A percentile compares a stretch with the other conserved stretches of the same genome.
phyloP scores from a whole-genome alignment of 345 rosid species.

The Melaleuca quinquenervia region DNA sequence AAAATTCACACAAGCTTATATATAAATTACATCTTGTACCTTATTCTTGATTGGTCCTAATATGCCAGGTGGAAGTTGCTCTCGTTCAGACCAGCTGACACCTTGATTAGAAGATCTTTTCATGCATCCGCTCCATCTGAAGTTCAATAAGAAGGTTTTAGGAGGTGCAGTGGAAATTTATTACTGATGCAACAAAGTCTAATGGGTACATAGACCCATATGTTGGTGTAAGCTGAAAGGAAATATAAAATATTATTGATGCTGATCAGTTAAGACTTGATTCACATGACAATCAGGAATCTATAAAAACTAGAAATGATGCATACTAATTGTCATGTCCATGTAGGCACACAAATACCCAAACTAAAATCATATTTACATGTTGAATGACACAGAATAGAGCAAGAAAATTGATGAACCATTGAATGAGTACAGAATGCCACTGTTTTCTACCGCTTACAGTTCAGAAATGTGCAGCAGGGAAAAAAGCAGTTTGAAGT shows the following conservation, averaged over 20 bases:
- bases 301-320: background rate
- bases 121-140: slow-evolving; percentile 96
- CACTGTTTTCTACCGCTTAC: background rate
- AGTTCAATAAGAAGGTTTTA: background rate
- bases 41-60: slow-evolving; percentile 83
- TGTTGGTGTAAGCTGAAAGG: background rate
- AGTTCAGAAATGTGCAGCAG: background rate
- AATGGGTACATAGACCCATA: background rate
- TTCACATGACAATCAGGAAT: background rate
- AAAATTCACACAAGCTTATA: background rate
- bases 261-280: background rate
- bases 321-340: background rate
- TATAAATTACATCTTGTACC: slow-evolving; percentile 15
- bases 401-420: background rate
- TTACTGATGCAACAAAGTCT: background rate
- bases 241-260: background rate
- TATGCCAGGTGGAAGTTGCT: slow-evolving; percentile 90
- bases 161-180: background rate
- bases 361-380: background rate
- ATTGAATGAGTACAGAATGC: background rate
- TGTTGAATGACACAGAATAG: background rate
- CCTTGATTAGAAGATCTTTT: slow-evolving; percentile 83
- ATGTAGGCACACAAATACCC: background rate
- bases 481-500: background rate
- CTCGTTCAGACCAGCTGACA: slow-evolving; percentile 58